Percentiles rank a stretch among this genome's conserved stretches.
Conservation (phyloP, 257 asterid genomes). For the Cynanchum wilfordii region DNA sequence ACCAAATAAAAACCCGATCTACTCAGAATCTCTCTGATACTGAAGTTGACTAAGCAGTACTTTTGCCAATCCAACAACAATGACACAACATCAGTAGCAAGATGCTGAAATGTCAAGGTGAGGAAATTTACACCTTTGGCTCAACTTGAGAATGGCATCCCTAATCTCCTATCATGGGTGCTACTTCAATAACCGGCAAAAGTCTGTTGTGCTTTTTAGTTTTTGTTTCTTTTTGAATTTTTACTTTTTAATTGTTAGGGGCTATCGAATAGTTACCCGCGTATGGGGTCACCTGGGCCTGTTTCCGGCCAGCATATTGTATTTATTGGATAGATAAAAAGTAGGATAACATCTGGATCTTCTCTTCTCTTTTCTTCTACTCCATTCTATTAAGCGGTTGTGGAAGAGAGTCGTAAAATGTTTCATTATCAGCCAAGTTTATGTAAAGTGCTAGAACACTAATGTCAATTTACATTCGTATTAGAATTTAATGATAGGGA, state of each 20-base stretch:
- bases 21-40: slow-evolving; percentile 20
- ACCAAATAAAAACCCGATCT: slow-evolving; percentile 42
- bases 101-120: background rate
- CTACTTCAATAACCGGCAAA: background rate
- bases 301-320: slow-evolving; percentile 9
- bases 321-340: slow-evolving; percentile 3
- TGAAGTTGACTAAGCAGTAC: slow-evolving; percentile 14
- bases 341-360: slow-evolving; percentile 8
- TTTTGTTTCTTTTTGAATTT: too few relatives aligned
- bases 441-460: background rate
- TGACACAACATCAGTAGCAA: background rate
- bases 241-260: background rate
- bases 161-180: background rate
- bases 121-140: background rate
- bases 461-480: background rate
- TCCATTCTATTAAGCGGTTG: background rate
- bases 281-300: background rate
- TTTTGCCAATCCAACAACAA: background rate
- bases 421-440: background rate
- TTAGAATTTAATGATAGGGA: background rate
- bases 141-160: background rate
- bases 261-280: background rate
- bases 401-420: slow-evolving; percentile 8
- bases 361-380: slow-evolving; percentile 6
- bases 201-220: background rate